Evolutionary conservation across 129 eudicot species (phyloP), one percentile per base, ranked within the genome.

Genomic region (Helianthus tuberosus): DNA sequence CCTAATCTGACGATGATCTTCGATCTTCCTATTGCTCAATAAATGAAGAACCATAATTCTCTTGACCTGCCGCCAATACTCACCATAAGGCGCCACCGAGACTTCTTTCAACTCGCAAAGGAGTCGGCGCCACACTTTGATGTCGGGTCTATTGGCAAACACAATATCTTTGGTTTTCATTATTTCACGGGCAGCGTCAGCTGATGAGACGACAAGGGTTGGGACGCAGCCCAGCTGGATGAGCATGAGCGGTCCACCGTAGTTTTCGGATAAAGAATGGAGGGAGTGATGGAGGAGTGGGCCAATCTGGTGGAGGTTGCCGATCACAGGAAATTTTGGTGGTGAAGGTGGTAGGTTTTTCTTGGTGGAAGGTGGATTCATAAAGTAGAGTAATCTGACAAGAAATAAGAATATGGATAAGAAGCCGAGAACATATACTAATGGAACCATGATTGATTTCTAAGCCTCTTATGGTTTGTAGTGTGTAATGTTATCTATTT

Each of bases 331-430:
- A 1, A 92, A 79, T 84, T 64, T 83, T 72, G 59, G 71, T 29
- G 93, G 97, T 25, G 93, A 89, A 13, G 97, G 97, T 59, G 97
- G 97, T 52, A 72, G 79, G 46, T 66, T 78, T 76, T 83, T 73
- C 17, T 52, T 67, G 35, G 51, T 27, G 23, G 77, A 23, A 11
- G 76, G 15, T 64, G 29, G 41, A 20, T 41, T 16, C 3, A 10
- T 13, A 43, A 39, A 43, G 55, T 66, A 25, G 5, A 60, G 72
- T 71, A 83, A 73, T 69, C 74, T 83, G 35, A 55, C 3, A 48
- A 83, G 73, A 63, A 77, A 79, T 29, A 75, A 50, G 17, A 82
- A 15, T 48, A 79, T 23, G 67, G 57, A 44, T 12, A 82, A 43
- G 9, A 80, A 61, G 5, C 75, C 16, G 15, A 71, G 10, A 59